Percentiles rank a stretch among this genome's conserved stretches.
Conservation (phyloP, 2,329 filamentous ascomycete species). For the Phaeosphaeria sp. region DNA sequence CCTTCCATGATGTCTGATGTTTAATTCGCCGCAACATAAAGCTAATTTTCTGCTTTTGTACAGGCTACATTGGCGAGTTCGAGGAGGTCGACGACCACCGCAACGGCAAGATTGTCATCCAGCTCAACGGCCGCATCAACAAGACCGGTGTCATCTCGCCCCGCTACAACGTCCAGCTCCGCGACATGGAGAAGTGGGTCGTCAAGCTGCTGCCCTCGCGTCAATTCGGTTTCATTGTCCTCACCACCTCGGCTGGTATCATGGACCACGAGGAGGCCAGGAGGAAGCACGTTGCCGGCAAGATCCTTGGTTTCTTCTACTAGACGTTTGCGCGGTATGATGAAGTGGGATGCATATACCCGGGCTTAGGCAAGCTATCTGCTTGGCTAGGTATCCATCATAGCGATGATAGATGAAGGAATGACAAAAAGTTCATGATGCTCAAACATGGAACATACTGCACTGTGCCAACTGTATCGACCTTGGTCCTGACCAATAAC, state of each 20-base stretch:
- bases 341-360: conserved; percentile 40
- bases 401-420: conserved; percentile 38
- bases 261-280: conserved; percentile 99
- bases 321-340: conserved; percentile 56
- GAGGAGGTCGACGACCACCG: conserved; percentile 99
- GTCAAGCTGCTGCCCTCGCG: conserved; percentile 97
- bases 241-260: conserved; percentile 98
- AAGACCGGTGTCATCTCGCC: conserved; percentile 99
- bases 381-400: conserved; percentile 36
- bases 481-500: too few relatives aligned
- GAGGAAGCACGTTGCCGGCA: conserved; percentile 98
- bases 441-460: too few relatives aligned
- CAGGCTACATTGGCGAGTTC: conserved; percentile 99
- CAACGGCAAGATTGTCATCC: conserved; percentile 99
- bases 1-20: conserved; percentile 80
- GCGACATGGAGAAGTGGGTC: conserved; percentile 99
- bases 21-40: conserved; percentile 95
- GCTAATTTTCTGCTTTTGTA: conserved; percentile 58
- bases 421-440: conserved; percentile 38
- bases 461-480: too few relatives aligned
- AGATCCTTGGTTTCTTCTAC: conserved; percentile 99
- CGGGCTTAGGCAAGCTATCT: conserved; percentile 30
- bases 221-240: conserved; percentile 99
- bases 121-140: conserved; percentile 99
- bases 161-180: conserved; percentile 98